Evolutionary conservation across 441 rosid species (phyloP).

Genomic region (Populus hybrid): DNA sequence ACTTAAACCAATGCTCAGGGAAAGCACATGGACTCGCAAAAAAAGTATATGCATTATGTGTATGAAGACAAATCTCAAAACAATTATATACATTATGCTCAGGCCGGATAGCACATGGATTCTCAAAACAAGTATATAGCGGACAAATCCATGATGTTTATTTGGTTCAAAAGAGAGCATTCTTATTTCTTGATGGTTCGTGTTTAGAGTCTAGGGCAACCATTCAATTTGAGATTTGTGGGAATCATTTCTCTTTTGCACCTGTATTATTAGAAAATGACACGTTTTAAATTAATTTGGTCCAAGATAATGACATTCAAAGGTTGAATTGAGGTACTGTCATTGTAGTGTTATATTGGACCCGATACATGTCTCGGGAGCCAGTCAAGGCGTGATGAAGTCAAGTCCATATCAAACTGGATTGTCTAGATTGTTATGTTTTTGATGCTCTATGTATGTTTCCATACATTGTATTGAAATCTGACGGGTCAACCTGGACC

Average conservation of each 20-base stretch:
- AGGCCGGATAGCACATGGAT: not conserved
- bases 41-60: too few species aligned
- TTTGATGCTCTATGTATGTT: not conserved
- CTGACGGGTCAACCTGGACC: too few species aligned
- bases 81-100: too few species aligned
- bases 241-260: conserved; percentile 14
- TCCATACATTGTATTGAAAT: too few species aligned
- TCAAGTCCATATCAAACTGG: not conserved
- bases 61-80: too few species aligned
- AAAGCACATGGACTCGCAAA: too few species aligned
- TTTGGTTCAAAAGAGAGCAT: not conserved
- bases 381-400: not conserved
- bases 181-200: conserved; percentile 6
- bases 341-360: not conserved
- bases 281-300: conserved; percentile 1
- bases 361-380: not conserved
- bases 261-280: conserved; percentile 15
- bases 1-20: not conserved
- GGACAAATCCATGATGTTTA: not conserved
- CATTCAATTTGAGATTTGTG: conserved; percentile 20
- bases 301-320: conserved; percentile 20
- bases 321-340: not conserved
- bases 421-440: not conserved
- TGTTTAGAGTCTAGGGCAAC: conserved; percentile 20
- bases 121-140: not conserved